Base-by-base conservation (phyloP, 2,329 filamentous ascomycete species). In the Aquanectria penicillioides region DNA sequence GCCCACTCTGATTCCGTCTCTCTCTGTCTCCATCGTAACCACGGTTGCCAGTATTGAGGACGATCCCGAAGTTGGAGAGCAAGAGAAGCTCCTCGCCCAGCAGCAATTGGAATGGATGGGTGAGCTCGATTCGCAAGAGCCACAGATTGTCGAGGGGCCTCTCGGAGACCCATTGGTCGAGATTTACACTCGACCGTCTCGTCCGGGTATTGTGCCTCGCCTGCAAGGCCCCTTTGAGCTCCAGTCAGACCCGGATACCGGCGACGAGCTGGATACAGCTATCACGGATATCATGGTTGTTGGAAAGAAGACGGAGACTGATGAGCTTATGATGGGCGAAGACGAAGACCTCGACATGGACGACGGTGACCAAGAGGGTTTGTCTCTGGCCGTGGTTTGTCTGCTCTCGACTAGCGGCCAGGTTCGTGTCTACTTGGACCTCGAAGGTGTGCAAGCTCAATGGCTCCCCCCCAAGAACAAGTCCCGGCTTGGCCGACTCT, bases 1-100 rank as follows among this genome's bases (percentile, higher is more conserved):
- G 12, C 84, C 89, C 2, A 90, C 90, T 0, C 81, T 95, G 26
- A 87, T 97, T 12, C 91, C 93, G 3, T 93, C 93, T 0, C 82
- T 97, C 18, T 92, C 92, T 1, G 89, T 94, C 1, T 91, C 91
- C 8, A 91, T 97, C 56, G 88, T 96, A 22, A 88, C 91, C 33
- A 93, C 92, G 63, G 78, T 90, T 11, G 87, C 83, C 2, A 82
- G 83, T 4, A 80, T 85, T 34, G 86, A 89, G 64, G 86, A 88
- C 64, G 86, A 89, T 64, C 80, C 82, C 2, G 72, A 78, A 2
- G 78, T 85, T 15, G 79, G 85, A 5, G 76, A 82, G 18, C 77
- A 80, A 22, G 80, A 81, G 29, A 88, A 83, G 70, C 76, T 86
- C 4, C 75, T 89, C 28, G 83, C 84, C 2, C 86, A 88, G 68